Evolutionary conservation across 1,284 basidiomycete species (phyloP).

Genomic region (Exobasidium cylindrosporum): DNA sequence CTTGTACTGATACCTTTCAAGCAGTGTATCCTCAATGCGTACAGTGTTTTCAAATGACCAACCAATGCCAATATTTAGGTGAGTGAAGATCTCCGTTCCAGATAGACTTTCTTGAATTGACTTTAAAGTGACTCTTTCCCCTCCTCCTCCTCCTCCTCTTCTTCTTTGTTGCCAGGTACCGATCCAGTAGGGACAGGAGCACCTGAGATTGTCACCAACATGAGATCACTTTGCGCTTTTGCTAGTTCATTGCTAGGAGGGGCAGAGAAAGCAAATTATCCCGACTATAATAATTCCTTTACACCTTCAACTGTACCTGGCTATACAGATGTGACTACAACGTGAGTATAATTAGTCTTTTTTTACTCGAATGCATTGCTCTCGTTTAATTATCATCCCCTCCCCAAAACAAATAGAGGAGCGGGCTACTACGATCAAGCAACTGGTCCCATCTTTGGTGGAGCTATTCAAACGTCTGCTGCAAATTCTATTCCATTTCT

Average conservation of each 20-base stretch:
- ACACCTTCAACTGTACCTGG: conserved; percentile 9
- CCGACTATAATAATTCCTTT: conserved; percentile 1
- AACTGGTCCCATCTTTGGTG: conserved; percentile 30
- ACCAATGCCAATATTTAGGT: conserved; percentile 35
- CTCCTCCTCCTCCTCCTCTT: not conserved
- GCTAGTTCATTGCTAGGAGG: conserved; percentile 34
- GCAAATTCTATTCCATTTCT: not conserved
- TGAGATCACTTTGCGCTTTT: conserved; percentile 38
- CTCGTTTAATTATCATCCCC: not conserved
- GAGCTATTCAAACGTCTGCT: conserved; percentile 5
- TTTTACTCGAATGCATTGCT: not conserved
- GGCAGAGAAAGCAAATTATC: conserved; percentile 22
- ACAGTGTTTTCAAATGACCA: conserved; percentile 60
- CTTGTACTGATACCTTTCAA: conserved; percentile 68
- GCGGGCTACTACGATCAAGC: conserved; percentile 28
- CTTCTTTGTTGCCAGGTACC: conserved; percentile 24
- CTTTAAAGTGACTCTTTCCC: not conserved
- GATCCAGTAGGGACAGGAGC: conserved; percentile 44
- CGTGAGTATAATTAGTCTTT: conserved; percentile 7
- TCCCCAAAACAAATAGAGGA: not conserved
- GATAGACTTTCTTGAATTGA: not conserved
- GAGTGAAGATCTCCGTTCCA: no score
- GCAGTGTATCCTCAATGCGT: conserved; percentile 68
- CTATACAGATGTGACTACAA: conserved; percentile 32
- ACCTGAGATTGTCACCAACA: conserved; percentile 27